Conservation (phyloP, 2,329 filamentous ascomycete genomes). For the Alternaria longipes region DNA sequence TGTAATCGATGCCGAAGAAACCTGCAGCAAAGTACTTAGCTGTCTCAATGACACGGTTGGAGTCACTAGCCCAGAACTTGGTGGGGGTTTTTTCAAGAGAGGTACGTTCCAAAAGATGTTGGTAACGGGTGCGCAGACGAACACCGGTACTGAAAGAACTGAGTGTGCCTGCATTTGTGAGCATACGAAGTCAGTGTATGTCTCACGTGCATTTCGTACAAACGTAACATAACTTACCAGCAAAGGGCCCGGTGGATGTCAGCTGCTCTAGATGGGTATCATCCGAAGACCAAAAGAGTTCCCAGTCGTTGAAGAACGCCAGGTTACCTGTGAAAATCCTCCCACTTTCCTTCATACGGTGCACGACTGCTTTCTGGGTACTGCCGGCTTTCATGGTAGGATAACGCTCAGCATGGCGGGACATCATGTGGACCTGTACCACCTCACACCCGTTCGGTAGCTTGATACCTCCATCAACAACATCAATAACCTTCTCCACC, state of each 20-base stretch:
- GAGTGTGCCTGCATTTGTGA: constrained; percentile 45
- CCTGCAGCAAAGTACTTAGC: constrained; percentile 64
- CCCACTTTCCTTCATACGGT: constrained; percentile 56
- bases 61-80: constrained; percentile 65
- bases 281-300: constrained; percentile 60
- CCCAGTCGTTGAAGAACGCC: constrained; percentile 63
- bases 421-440: constrained; percentile 69
- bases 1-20: constrained; percentile 63
- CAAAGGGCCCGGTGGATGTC: constrained; percentile 64
- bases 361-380: constrained; percentile 60
- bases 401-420: constrained; percentile 66
- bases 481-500: constrained; percentile 59
- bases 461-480: constrained; percentile 53
- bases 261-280: constrained; percentile 61
- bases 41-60: constrained; percentile 64
- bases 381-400: constrained; percentile 61
- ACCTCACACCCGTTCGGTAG: constrained; percentile 60
- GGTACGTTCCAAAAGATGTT: constrained; percentile 52
- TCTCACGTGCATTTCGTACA: too few relatives aligned
- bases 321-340: constrained; percentile 60
- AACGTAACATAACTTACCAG: constrained; percentile 47
- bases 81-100: constrained; percentile 19
- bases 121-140: constrained; percentile 63
- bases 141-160: constrained; percentile 64
- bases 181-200: too few relatives aligned